phyloP scores from a whole-genome alignment of 768 basidiomycete genomes.

The Candolleomyces eurysporus region DNA sequence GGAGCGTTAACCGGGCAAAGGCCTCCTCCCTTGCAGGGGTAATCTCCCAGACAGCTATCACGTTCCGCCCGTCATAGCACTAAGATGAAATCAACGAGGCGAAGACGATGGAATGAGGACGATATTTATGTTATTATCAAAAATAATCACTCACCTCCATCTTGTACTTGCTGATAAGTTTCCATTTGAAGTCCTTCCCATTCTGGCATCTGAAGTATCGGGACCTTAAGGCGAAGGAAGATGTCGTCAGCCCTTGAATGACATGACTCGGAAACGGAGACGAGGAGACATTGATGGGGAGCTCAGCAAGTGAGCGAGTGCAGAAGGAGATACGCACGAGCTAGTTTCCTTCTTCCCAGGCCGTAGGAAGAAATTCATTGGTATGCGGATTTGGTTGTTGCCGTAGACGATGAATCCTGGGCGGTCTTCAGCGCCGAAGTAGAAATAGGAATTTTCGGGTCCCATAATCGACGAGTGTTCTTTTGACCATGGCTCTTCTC shows the following conservation, averaged over 20 bases:
- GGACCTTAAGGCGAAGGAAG: slow-evolving; percentile 42
- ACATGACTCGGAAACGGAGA: slow-evolving; percentile 2
- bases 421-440: slow-evolving; percentile 63
- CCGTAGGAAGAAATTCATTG: slow-evolving; percentile 55
- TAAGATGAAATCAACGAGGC: slow-evolving; percentile 20
- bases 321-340: slow-evolving; percentile 45
- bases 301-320: background rate
- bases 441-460: slow-evolving; percentile 75
- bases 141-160: slow-evolving; percentile 58
- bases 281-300: background rate
- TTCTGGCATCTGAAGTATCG: slow-evolving; percentile 73
- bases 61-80: slow-evolving; percentile 59
- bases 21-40: slow-evolving; percentile 54
- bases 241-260: background rate
- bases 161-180: slow-evolving; percentile 46
- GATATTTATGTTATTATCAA: background rate
- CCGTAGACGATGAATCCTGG: slow-evolving; percentile 71
- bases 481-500: slow-evolving; percentile 65
- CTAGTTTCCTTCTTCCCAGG: slow-evolving; percentile 59
- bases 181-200: slow-evolving; percentile 77
- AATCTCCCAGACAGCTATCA: slow-evolving; percentile 67
- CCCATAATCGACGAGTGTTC: slow-evolving; percentile 71
- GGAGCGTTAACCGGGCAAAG: slow-evolving; percentile 60
- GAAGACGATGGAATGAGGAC: background rate
- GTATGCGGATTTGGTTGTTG: slow-evolving; percentile 49